Evolutionary conservation across 139 green algal genomes (phyloP).

Genomic region (Marvania coccoides): DNA sequence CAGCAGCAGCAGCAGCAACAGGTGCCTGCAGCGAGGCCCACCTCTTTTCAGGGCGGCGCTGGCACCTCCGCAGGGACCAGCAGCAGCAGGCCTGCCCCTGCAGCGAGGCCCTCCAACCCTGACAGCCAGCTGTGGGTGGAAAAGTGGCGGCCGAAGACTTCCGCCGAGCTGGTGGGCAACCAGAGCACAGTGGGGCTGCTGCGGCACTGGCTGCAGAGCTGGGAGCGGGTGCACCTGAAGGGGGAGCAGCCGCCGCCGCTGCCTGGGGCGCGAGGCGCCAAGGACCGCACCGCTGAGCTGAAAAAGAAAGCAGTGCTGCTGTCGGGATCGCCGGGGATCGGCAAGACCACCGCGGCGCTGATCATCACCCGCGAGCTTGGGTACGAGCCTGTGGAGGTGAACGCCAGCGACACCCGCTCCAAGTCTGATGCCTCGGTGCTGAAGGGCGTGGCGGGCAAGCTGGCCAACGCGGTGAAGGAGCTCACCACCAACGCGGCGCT

Average conservation of each 20-base stretch:
- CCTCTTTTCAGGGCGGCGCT: too few relatives aligned
- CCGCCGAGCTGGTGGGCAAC: constrained; percentile 88
- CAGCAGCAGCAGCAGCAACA: neutral
- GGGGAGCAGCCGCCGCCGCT: constrained; percentile 5
- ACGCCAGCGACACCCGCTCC: constrained; percentile 88
- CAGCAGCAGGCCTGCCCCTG: too few relatives aligned
- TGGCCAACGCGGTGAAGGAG: constrained; percentile 87
- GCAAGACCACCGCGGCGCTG: constrained; percentile 64
- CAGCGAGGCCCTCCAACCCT: neutral
- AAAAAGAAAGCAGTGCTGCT: constrained; percentile 92
- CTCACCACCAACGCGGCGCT: constrained; percentile 76
- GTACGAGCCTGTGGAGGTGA: constrained; percentile 77
- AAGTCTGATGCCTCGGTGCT: constrained; percentile 66
- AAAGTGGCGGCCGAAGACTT: constrained; percentile 76
- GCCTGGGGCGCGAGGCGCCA: constrained; percentile 4
- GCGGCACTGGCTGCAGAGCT: constrained; percentile 17
- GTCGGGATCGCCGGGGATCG: constrained; percentile 82
- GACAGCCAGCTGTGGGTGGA: constrained; percentile 79
- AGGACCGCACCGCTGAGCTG: constrained; percentile 34
- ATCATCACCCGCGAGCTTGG: constrained; percentile 54
- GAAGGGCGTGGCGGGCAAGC: constrained; percentile 76
- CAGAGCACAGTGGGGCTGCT: neutral
- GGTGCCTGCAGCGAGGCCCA: neutral
- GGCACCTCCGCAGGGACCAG: too few relatives aligned
- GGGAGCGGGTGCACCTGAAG: constrained; percentile 64